Base-by-base conservation (phyloP, 2,329 filamentous ascomycete genomes). In the Aspergillus aculeatus region DNA sequence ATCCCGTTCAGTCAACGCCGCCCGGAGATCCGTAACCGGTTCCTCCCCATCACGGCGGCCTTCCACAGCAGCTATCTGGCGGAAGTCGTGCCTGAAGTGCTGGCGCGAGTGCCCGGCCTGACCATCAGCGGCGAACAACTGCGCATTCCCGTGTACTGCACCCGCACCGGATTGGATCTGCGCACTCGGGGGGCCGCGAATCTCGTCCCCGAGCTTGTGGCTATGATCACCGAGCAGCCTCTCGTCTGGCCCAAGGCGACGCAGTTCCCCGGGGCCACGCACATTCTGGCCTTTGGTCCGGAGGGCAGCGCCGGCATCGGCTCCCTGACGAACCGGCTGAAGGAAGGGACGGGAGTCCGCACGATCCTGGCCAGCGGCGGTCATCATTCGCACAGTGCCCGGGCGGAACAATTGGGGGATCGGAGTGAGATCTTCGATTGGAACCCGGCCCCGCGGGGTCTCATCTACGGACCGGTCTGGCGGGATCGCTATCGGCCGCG, bases 161-260 rank as follows among this genome's bases (percentile, higher is more conserved):
- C 50, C 4, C 38, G 32, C 12, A 35, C 38, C 6, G 50, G 50
- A 12, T 23, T 38, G 6, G 50, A 53, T 35, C 38, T 53, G 50
- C 50, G 50, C 21, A 14, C 19, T 4, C 32, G 44, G 19, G 9
- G 5, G 5, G 50, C 24, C 12, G 51, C 35, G 29, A 60, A 38
- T 32, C 23, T 31, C 5, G 35, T 56, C 26, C 24, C 41, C n/a
- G 31, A 21, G 12, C 56, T 65, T 26, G 55, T 61, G 23, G 29
- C 24, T 23, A 56, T 51, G 51, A 54, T 64, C 21, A 32, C 50
- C 29, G 24, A 23, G 10, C n/a, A 48, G n/a, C n/a, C 23, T 5
- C 50, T 49, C 21, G 51, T 63, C 49, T 64, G 57, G 62, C 93
- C 92, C 75, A 96, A 92, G 73, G 92, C 92, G 49, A 88, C 91